phyloP scores from a whole-genome alignment of 371 early-diverging fungal genomes.

The Mortierella sp. region DNA sequence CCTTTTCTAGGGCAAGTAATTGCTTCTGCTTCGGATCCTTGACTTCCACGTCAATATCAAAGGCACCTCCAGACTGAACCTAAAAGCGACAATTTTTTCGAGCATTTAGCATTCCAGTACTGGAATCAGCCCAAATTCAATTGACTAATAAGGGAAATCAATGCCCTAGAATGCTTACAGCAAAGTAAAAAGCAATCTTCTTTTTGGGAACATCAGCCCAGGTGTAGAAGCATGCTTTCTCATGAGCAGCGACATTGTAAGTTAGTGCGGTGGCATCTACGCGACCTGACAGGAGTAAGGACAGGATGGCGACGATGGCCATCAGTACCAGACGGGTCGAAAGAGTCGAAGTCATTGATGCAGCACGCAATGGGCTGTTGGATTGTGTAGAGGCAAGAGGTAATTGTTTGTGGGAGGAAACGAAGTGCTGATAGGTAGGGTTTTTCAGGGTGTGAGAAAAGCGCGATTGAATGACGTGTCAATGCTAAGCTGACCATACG shows the following conservation, averaged over 20 bases:
- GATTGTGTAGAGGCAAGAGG: no score
- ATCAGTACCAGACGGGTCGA: neutral
- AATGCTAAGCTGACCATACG: no score
- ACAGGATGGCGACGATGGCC: neutral
- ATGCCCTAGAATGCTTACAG: slow-evolving; percentile 68
- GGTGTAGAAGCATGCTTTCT: slow-evolving; percentile 83
- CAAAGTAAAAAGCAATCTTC: slow-evolving; percentile 83
- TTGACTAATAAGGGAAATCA: neutral
- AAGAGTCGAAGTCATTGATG: no score
- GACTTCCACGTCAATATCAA: slow-evolving; percentile 95
- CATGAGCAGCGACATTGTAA: slow-evolving; percentile 87
- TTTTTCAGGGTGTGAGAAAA: no score
- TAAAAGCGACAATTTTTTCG: slow-evolving; percentile 29
- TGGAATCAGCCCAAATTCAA: neutral
- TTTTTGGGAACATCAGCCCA: slow-evolving; percentile 62
- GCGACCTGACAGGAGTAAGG: neutral
- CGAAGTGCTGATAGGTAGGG: no score
- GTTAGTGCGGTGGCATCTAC: slow-evolving; percentile 76
- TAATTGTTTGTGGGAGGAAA: no score
- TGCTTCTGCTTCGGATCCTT: slow-evolving; percentile 71
- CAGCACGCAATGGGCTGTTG: no score
- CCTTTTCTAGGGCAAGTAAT: slow-evolving; percentile 77
- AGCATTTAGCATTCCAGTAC: neutral
- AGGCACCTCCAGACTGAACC: slow-evolving; percentile 94
- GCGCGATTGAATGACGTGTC: neutral